These are phyloP conservation scores for Rubia peregrina DNA, from an alignment of 305 asterid genomes.

Conservation along the genomic window DNA sequence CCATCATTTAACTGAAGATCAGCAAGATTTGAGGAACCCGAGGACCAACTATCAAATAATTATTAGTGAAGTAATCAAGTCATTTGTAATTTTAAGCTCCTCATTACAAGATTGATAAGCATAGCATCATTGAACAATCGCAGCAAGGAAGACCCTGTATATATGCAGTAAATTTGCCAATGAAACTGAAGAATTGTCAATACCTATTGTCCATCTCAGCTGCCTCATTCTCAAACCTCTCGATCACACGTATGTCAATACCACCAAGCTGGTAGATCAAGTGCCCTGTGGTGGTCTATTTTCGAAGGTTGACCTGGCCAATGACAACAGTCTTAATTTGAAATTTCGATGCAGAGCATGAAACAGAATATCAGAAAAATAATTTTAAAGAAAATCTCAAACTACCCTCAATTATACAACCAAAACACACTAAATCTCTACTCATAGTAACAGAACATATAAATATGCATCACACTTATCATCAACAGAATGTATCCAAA, in stretches of 20 bases:
- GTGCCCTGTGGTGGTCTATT: constrained; percentile 70
- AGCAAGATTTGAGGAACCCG: not conserved
- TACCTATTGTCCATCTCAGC: constrained; percentile 23
- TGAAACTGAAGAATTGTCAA: not conserved
- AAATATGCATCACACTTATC: too few species aligned
- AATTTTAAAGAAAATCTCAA: not conserved
- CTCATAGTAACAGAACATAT: too few species aligned
- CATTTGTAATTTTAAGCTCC: not conserved
- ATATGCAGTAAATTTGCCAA: not conserved
- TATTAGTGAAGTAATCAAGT: not conserved
- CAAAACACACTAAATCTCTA: not conserved
- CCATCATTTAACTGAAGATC: not conserved
- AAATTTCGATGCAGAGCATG: constrained; percentile 24
- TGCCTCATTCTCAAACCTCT: constrained; percentile 89
- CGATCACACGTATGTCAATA: constrained; percentile 85
- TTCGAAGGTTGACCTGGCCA: constrained; percentile 73
- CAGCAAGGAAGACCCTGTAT: not conserved
- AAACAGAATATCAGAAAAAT: not conserved
- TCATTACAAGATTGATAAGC: not conserved
- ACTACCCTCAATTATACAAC: not conserved
- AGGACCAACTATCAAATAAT: not conserved
- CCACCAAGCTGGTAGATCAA: constrained; percentile 87
- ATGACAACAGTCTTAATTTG: constrained; percentile 77
- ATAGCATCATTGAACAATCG: not conserved
- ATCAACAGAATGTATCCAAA: too few species aligned